These are phyloP conservation scores for Rossbeevera mucosa DNA, from an alignment of 768 basidiomycete genomes.

Conservation along the genomic window DNA sequence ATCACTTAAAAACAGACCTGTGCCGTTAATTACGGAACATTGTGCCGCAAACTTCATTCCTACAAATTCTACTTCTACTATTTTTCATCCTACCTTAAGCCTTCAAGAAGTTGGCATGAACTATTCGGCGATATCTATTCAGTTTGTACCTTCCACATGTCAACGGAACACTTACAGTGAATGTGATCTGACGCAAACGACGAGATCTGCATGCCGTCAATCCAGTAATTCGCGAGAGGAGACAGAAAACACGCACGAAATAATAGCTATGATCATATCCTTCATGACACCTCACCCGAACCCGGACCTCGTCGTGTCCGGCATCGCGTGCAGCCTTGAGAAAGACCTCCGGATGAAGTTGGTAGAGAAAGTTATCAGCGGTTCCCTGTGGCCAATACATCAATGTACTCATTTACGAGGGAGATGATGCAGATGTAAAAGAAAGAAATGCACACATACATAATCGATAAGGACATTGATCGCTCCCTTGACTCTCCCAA, in stretches of 20 bases:
- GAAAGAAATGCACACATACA: conserved; percentile 43
- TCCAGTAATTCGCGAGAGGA: background rate
- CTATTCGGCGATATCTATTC: conserved; percentile 35
- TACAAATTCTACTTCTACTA: conserved; percentile 1
- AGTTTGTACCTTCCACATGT: conserved; percentile 2
- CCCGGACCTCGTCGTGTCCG: conserved; percentile 69
- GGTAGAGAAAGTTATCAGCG: conserved; percentile 77
- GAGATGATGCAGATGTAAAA: background rate
- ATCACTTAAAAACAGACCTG: conserved; percentile 1
- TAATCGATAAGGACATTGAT: conserved; percentile 85
- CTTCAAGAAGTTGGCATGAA: conserved; percentile 86
- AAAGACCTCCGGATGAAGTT: conserved; percentile 90
- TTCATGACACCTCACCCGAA: conserved; percentile 72
- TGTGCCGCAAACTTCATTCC: conserved; percentile 4
- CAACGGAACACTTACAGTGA: conserved; percentile 54
- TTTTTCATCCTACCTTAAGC: conserved; percentile 34
- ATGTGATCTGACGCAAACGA: conserved; percentile 89
- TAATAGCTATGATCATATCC: conserved; percentile 90
- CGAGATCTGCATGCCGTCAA: conserved; percentile 55
- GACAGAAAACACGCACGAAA: conserved; percentile 49
- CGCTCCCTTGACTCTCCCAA: conserved; percentile 55
- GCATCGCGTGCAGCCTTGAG: conserved; percentile 68
- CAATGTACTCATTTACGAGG: background rate
- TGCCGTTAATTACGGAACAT: background rate
- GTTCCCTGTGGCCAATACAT: conserved; percentile 51